phyloP scores from a whole-genome alignment of 1,284 basidiomycete genomes.

The Butyriboletus appendiculatus region DNA sequence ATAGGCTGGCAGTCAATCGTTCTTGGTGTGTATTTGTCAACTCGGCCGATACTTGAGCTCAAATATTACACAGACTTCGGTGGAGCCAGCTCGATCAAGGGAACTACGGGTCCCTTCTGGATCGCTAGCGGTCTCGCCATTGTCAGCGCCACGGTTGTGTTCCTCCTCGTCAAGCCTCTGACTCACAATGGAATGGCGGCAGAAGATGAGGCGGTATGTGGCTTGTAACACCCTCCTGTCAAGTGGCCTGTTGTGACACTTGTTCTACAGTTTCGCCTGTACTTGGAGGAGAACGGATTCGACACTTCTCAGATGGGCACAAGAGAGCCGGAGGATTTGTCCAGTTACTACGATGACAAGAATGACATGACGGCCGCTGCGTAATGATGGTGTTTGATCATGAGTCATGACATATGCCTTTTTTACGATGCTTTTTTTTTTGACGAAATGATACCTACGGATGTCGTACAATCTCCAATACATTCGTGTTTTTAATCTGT shows the following conservation, averaged over 20 bases:
- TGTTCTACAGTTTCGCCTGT: slow-evolving; percentile 67
- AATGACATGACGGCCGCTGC: slow-evolving; percentile 7
- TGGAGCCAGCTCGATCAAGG: slow-evolving; percentile 46
- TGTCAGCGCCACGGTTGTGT: slow-evolving; percentile 73
- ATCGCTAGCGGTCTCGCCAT: slow-evolving; percentile 79
- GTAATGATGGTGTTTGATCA: slow-evolving; percentile 8
- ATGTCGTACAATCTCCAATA: not conserved
- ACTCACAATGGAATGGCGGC: slow-evolving; percentile 76
- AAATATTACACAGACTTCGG: slow-evolving; percentile 55
- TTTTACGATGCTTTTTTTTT: not conserved
- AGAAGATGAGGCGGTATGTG: slow-evolving; percentile 57
- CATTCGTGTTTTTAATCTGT: not conserved
- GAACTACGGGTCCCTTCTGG: slow-evolving; percentile 84
- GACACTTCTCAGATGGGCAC: slow-evolving; percentile 73
- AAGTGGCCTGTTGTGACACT: not conserved
- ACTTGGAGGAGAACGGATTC: slow-evolving; percentile 75
- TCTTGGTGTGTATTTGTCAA: slow-evolving; percentile 40
- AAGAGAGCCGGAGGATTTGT: slow-evolving; percentile 20
- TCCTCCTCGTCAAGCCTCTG: slow-evolving; percentile 77
- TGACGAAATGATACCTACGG: not conserved
- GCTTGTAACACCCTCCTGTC: not conserved
- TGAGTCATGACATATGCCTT: slow-evolving; percentile 4
- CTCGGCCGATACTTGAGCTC: slow-evolving; percentile 1
- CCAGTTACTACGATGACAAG: slow-evolving; percentile 22
- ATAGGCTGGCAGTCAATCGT: slow-evolving; percentile 73